These are phyloP conservation scores for Candida krabiensis DNA, from an alignment of 805 yeast genomes.

Conservation along the genomic window DNA sequence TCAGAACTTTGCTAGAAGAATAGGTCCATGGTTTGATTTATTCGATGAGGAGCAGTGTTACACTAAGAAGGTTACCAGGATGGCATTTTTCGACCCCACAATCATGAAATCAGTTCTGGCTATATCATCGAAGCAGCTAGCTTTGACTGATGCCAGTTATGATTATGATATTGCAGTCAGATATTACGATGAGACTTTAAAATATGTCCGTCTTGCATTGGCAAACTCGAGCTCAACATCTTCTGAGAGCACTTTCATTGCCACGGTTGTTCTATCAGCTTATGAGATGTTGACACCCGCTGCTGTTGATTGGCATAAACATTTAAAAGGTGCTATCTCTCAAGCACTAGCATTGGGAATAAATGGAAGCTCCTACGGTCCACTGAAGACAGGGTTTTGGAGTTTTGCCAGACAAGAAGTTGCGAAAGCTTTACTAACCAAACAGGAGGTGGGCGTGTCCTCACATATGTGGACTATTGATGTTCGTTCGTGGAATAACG, in stretches of 20 bases:
- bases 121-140: constrained; percentile 14
- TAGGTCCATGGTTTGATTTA: constrained; percentile 14
- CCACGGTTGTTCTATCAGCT: constrained; percentile 13
- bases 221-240: constrained; percentile 4
- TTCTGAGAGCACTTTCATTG: constrained; percentile 9
- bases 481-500: constrained; percentile 1
- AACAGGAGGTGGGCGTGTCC: constrained; percentile 3
- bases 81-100: constrained; percentile 12
- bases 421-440: constrained; percentile 5
- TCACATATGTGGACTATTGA: constrained; percentile 6
- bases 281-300: constrained; percentile 15
- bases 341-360: constrained; percentile 9
- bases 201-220: constrained; percentile 5
- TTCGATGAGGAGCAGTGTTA: constrained; percentile 9
- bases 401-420: constrained; percentile 13
- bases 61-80: constrained; percentile 8
- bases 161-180: constrained; percentile 11
- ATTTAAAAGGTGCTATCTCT: constrained; percentile 12
- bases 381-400: constrained; percentile 13
- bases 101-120: constrained; percentile 12
- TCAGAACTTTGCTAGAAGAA: constrained; percentile 10
- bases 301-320: constrained; percentile 14
- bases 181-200: constrained; percentile 12
- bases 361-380: constrained; percentile 4
- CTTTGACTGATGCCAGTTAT: constrained; percentile 9